phyloP scores from a whole-genome alignment of 495 filamentous ascomycete species.

The Penicillium odoratum region DNA sequence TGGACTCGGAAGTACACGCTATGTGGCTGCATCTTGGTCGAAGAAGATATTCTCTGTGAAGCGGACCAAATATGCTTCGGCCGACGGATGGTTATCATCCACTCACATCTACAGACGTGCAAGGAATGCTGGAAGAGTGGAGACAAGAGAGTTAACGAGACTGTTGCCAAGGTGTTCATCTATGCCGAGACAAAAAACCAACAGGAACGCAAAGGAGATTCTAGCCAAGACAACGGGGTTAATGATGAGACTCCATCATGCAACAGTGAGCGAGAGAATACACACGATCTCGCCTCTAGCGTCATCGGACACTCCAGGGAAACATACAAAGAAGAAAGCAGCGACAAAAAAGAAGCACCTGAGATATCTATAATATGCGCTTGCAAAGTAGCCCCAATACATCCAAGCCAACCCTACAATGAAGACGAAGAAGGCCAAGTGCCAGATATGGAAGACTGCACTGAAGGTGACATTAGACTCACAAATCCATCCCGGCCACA shows the following conservation, averaged over 20 bases:
- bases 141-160: conserved; percentile 10
- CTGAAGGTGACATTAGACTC: not conserved
- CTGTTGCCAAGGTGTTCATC: not conserved
- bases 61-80: conserved; percentile 8
- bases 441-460: not conserved
- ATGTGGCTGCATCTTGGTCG: conserved; percentile 26
- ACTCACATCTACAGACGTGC: conserved; percentile 16
- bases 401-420: too few relatives aligned
- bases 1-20: conserved; percentile 19
- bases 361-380: too few relatives aligned
- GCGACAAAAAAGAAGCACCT: too few relatives aligned
- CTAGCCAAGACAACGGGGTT: not conserved
- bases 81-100: conserved; percentile 4
- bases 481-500: not conserved
- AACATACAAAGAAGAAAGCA: too few relatives aligned
- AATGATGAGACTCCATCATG: not conserved
- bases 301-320: too few relatives aligned
- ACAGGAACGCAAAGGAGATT: not conserved
- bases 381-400: too few relatives aligned
- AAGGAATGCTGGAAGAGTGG: conserved; percentile 20
- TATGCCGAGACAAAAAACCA: not conserved
- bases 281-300: too few relatives aligned
- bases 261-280: too few relatives aligned
- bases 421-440: too few relatives aligned
- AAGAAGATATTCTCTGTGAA: conserved; percentile 3